Percentiles rank a stretch among this genome's conserved stretches.
These are phyloP conservation scores for Linderniella brevidens DNA, from an alignment of 257 asterid genomes.

Conservation along the genomic window DNA sequence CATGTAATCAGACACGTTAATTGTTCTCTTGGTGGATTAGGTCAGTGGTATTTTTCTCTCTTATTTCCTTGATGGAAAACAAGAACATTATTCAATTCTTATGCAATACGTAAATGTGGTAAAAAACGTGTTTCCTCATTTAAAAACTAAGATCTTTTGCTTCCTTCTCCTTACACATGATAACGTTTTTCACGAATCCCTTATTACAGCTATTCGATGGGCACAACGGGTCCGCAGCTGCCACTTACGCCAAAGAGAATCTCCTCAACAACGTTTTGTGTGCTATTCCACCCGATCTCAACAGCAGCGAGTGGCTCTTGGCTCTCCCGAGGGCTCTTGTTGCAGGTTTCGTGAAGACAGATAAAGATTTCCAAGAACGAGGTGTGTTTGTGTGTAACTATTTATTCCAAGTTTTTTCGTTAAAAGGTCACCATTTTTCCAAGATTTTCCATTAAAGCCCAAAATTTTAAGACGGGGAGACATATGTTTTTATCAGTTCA, in stretches of 20 bases:
- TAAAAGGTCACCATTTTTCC: no score
- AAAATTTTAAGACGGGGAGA: not conserved
- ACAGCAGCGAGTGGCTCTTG: slow-evolving; percentile 74
- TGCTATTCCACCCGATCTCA: slow-evolving; percentile 80
- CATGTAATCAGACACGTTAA: no score
- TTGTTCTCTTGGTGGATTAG: no score
- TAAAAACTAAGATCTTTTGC: no score
- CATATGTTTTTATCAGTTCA: slow-evolving; percentile 29
- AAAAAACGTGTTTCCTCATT: no score
- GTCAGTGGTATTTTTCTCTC: no score
- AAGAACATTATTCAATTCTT: no score
- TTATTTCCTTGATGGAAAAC: no score
- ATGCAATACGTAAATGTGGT: no score
- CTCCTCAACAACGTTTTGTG: slow-evolving; percentile 66
- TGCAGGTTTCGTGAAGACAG: slow-evolving; percentile 90
- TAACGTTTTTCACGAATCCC: slow-evolving; percentile 9
- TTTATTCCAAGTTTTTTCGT: no score
- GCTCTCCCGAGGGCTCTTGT: slow-evolving; percentile 95
- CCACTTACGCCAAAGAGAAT: slow-evolving; percentile 79
- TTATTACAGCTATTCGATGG: slow-evolving; percentile 80
- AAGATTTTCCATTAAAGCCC: not conserved
- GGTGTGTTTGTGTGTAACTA: slow-evolving; percentile 24
- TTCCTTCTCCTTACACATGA: slow-evolving; percentile 6
- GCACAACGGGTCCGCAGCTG: slow-evolving; percentile 97
- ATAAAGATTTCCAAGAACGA: slow-evolving; percentile 85